These are phyloP conservation scores for Cyberlindnera japonica DNA, from an alignment of 805 yeast genomes.

Conservation along the genomic window DNA sequence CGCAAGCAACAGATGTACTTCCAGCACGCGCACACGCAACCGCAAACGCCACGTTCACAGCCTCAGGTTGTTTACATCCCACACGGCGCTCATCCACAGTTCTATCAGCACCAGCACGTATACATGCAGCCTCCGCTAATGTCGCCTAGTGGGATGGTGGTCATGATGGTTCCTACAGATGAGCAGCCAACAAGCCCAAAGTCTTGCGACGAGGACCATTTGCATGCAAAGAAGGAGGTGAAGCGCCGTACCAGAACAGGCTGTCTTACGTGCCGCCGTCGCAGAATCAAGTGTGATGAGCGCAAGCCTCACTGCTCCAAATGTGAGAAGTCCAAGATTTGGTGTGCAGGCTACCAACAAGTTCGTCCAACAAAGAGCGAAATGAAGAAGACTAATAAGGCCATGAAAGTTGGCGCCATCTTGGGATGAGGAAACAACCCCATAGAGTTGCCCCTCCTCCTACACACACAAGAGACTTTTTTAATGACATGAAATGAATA, in stretches of 20 bases:
- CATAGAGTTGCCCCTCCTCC: no score
- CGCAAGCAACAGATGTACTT: not conserved
- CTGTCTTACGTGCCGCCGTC: constrained; percentile 25
- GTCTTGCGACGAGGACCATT: not conserved
- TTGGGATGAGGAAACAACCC: no score
- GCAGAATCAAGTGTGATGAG: constrained; percentile 28
- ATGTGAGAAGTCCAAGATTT: constrained; percentile 22
- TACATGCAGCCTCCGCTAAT: not conserved
- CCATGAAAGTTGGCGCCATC: constrained; percentile 10
- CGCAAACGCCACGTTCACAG: not conserved
- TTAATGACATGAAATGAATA: no score
- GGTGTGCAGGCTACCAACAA: constrained; percentile 20
- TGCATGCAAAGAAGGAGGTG: constrained; percentile 10
- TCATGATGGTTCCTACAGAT: no score
- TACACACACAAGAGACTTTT: no score
- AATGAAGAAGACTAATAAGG: constrained; percentile 12
- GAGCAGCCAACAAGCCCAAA: not conserved
- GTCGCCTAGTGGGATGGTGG: no score
- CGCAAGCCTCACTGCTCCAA: constrained; percentile 22
- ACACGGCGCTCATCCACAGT: not conserved
- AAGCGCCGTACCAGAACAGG: constrained; percentile 24
- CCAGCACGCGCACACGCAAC: not conserved
- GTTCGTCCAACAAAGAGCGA: constrained; percentile 17
- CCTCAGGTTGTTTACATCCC: not conserved
- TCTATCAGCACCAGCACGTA: not conserved